Base-by-base conservation (phyloP, 192 early-diverging fungal genomes). In the Mortierella alpina region DNA sequence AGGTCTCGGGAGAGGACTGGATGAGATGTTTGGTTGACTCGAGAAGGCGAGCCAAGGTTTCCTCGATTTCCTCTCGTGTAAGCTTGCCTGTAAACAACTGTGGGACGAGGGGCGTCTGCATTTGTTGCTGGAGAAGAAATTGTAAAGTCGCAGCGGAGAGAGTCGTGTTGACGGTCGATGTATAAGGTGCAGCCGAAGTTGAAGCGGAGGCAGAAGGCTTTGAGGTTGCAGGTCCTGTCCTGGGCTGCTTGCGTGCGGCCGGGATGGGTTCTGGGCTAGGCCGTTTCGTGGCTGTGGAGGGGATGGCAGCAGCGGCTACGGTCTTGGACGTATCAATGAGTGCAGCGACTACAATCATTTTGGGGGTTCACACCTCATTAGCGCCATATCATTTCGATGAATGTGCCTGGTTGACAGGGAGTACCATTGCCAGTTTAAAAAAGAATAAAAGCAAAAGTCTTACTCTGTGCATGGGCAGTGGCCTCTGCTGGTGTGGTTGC, bases 11-110 rank as follows among this genome's bases (percentile, higher is more conserved):
- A 23, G 67, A 39, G 4, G 46, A 44, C 52, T 63, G 31, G 41
- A 76, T 50, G 41, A 79, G 46, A 14, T 79, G 59, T 47, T 70
- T 71, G n/a, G 76, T 79, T 11, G 76, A 71, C 9, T 79, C 76
- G 39, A 79, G 58, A 15, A 79, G n/a, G 22, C 52, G 52, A 0
- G 63, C 58, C 9, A 79, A 23, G 15, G 69, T 79, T 13, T 62
- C 76, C n/a, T 79, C 76, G 15, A 72, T 70, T 42, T 79, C 63
- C n/a, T 71, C 69, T 23, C 69, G 55, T 4, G 64, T 66, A 3
- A 79, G 49, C 14, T 71, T 72, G 23, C 76, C 63, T 0, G 68
- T 72, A 53, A 79, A 79, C 7, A 79, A 59, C 7, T 79, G 60
- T 41, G 76, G 69, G 44, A 79, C 57, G n/a, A 79, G 54, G 15